Evolutionary conservation across 305 asterid genomes (phyloP), one percentile per base, ranked within the genome.

Genomic region (Salvia sclarea): DNA sequence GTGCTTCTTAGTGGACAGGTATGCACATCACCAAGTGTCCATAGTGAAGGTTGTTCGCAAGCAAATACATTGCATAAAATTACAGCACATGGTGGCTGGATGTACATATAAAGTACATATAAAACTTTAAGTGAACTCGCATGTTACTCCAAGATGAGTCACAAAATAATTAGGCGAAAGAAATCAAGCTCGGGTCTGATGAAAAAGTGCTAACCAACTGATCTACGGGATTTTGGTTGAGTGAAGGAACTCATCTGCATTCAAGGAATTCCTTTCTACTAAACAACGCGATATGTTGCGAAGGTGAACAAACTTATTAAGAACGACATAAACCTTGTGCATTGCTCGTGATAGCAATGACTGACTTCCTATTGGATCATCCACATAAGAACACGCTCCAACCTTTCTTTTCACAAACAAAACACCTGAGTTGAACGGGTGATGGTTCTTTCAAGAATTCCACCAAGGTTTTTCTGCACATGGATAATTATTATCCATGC

Each of bases 281-380:
- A 73, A 73, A 76, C 44, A 75, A 55, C 31, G 38, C 22, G 49
- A 40, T 33, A 65, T 30, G 14, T 33, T 16, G 64, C 63, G 48
- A 66, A 72, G 44, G 41, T 31, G 60, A 63, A 37, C 28, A 37
- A 47, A 65, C 47, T 38, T 14, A 44, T 33, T 22, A 64, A 66
- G 20, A 61, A 66, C 68, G 57, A 69, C 40, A 22, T 77, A 59
- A 64, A 91, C 97, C 89, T 91, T 94, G 84, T 94, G 97, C 89
- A 94, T 91, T 59, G 99, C 92, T 71, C 96, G 87, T 75, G 97
- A 94, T 61, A 94, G 78, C 78, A 94, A 78, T 33, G 99, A 94
- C 75, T 89, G 99, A 74, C 96, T 86, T 78, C 99, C 99, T 41
- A 86, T 84, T 43, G 96, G 99, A 80, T 94, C 99, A 80, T 94